Conservation (phyloP, 306 rosid genomes). For the Vachellia collinsii region DNA sequence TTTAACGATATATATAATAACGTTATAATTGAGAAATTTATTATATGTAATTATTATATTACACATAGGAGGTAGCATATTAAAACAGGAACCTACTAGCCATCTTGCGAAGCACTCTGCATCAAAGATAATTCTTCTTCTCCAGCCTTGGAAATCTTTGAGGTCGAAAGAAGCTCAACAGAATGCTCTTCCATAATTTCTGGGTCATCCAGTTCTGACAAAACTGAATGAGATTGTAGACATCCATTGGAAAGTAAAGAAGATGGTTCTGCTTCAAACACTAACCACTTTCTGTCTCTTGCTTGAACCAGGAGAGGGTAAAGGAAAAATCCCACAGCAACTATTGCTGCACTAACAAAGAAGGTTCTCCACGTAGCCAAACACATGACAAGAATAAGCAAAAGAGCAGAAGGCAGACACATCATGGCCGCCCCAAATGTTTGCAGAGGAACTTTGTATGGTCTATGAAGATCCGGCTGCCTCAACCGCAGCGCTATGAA, state of each 20-base stretch:
- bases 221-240: slow-evolving; percentile 39
- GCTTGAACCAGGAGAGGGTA: slow-evolving; percentile 67
- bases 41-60: no score
- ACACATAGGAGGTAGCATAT: no score
- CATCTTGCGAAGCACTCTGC: slow-evolving; percentile 44
- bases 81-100: slow-evolving; percentile 31
- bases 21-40: no score
- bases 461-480: slow-evolving; percentile 75
- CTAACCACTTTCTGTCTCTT: slow-evolving; percentile 45
- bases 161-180: slow-evolving; percentile 53
- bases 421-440: slow-evolving; percentile 75
- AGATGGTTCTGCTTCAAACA: slow-evolving; percentile 4
- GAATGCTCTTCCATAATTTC: slow-evolving; percentile 42
- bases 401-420: slow-evolving; percentile 71
- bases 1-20: no score
- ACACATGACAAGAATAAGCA: slow-evolving; percentile 86
- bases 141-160: slow-evolving; percentile 37
- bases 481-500: slow-evolving; percentile 67
- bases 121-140: slow-evolving; percentile 48
- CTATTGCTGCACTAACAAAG: slow-evolving; percentile 61
- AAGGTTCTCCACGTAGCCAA: slow-evolving; percentile 77
- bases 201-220: slow-evolving; percentile 35
- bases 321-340: slow-evolving; percentile 59
- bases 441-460: slow-evolving; percentile 75
- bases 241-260: slow-evolving; percentile 24